Conservation (phyloP, 352 stramenopile species). For the Thraustochytrium aureum region DNA sequence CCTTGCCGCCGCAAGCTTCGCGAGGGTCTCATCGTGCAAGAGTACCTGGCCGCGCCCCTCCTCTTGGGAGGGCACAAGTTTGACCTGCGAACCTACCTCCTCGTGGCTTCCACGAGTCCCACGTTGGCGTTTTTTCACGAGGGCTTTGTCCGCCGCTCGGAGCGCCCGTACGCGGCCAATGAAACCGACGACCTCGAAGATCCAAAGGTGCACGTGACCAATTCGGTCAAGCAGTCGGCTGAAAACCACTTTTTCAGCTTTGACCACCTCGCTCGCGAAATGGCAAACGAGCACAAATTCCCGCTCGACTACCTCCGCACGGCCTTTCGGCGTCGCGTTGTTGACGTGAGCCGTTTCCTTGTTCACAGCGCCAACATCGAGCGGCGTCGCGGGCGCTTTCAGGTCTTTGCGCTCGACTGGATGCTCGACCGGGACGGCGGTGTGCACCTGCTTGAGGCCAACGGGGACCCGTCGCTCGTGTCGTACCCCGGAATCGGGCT, state of each 20-base stretch:
- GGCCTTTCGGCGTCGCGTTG: background rate
- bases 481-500: conserved; percentile 30
- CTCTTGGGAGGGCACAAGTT: conserved; percentile 2
- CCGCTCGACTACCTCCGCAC: background rate
- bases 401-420: conserved; percentile 48
- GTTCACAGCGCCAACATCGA: background rate
- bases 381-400: conserved; percentile 36
- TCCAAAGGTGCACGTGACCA: background rate
- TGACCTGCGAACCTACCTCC: conserved; percentile 34
- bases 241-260: conserved; percentile 35
- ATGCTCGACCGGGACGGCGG: conserved; percentile 13
- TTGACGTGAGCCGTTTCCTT: conserved; percentile 12
- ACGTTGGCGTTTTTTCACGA: conserved; percentile 55
- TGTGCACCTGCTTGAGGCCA: conserved; percentile 46
- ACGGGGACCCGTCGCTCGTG: conserved; percentile 32
- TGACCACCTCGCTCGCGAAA: background rate
- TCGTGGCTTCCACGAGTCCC: conserved; percentile 38
- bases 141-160: conserved; percentile 13
- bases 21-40: conserved; percentile 26
- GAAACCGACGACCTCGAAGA: background rate
- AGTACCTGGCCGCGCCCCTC: background rate
- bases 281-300: background rate
- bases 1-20: conserved; percentile 9
- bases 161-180: background rate
- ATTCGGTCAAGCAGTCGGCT: background rate